Evolutionary conservation across 2,329 filamentous ascomycete species (phyloP), one percentile per base, ranked within the genome.

Genomic region (Clarireedia monteithiana): DNA sequence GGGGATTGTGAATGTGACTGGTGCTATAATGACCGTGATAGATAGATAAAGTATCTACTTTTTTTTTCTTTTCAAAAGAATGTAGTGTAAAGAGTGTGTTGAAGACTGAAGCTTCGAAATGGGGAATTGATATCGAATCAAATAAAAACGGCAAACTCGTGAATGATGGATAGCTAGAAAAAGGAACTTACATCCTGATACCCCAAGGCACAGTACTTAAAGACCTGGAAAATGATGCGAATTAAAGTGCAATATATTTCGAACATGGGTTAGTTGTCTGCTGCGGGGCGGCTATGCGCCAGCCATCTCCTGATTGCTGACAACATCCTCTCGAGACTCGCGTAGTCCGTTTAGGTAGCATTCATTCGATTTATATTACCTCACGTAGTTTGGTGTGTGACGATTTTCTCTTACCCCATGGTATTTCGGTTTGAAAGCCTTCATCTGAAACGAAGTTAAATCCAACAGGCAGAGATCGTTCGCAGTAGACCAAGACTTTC

Each of bases 21-120:
- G 23, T 39, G 42, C 23, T 20, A 17, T 5, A 12, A 24, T 27
- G 52, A 42, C 15, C 3, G 6, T 44, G 15, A 34, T 12, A 23
- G 52, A 50, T 36, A 14, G 38, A 34, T 9, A 20, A 42, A 42
- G 15, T 54, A 49, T 23, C 9, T 34, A 34, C 30, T 34, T 34
- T 34, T 34, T 34, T 34, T 34, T 42, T 20, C 46, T 55, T 50
- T 26, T 44, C 46, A 44, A 44, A 55, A 50, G 52, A 49, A 42
- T 6, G 12, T 20, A 23, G 24, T 42, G 12, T 23, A 50, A 44
- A 15, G 44, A 40, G 24, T n/a, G 34, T 40, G 30, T 5, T 48
- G 45, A 49, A 54, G 45, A 54, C 45, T 45, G 38, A 54, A 34
- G 52, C 26, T 54, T 54, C 24, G 17, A 26, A 24, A 12, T n/a